Evolutionary conservation across 148 eudicot genomes (phyloP), one percentile per base, ranked within the genome.

Genomic region (Cornus kousa): DNA sequence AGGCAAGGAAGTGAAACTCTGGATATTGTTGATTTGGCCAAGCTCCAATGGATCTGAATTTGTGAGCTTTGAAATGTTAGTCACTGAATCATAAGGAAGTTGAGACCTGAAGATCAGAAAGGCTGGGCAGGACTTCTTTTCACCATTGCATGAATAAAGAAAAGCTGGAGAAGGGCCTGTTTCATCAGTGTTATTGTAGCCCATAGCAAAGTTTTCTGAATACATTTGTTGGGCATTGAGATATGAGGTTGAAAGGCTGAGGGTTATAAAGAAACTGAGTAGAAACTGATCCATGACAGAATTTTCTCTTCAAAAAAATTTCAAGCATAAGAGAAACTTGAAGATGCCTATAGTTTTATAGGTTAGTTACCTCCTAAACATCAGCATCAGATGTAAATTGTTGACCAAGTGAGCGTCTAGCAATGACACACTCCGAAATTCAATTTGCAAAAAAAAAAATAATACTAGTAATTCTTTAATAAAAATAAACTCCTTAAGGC

Each of bases 111-210:
- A 90, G 62, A 88, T 75, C 72, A 92, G 85, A 74, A 86, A 90
- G 20, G 98, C 75, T 35, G 74, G 75, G 87, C 98, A 94, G 23
- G 87, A 77, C 43, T 16, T 83, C 43, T 82, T 74, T n/a, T 82
- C 78, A 10, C 91, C 88, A 71, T 90, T 90, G 84, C 93, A 94
- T 77, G 83, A 40, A 82, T 90, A 92, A 19, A 92, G 93, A 60
- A 83, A 84, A 48, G 79, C 80, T 22, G 93, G 83, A 10, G 91
- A 79, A 5, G 90, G 81, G 40, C 80, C 83, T 69, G 83, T 71
- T 66, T 70, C 66, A 17, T 74, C 82, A 24, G 88, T 84, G 68
- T 17, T 85, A 9, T 84, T 40, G 57, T 88, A 87, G 23, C 71
- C 66, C 77, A 79, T 9, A 60, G 70, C 83, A 4, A 68, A n/a